Evolutionary conservation across 306 rosid genomes (phyloP), one percentile per base, ranked within the genome.

Genomic region (Cyclanthera cordifolia): DNA sequence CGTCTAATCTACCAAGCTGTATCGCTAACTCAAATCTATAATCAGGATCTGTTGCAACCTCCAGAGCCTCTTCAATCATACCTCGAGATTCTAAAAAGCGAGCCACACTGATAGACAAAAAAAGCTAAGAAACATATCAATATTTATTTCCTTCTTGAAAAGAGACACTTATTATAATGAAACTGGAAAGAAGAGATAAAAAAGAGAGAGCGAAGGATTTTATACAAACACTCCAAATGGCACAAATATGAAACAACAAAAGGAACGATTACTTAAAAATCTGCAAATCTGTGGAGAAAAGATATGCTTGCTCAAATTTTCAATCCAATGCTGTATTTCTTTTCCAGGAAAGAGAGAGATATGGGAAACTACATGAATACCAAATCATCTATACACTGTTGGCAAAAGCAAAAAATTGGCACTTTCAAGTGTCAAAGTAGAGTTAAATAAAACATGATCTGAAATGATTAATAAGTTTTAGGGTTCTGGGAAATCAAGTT

Each of bases 81-180:
- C 92, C 97, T 23, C 96, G 87, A 45, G 99, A 88, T 82, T 94
- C 99, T 83, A 94, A 77, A 86, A 94, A 94, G 48, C 75, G 97
- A 77, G 97, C 99, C 82, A 94, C 99, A 72, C 99, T 94, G 55
- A 63, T 54, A 75, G 49, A 32, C 39, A 67, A 27, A 72, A 54
- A 50, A 57, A 50, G 78, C 28, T 47, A 39, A 25, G 59, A 47
- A 53, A 45, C 9, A 39, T 41, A 30, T 61, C 48, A 70, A 55
- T 19, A 45, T 53, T 41, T n/a, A 20, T 69, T 21, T 19, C 32
- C 14, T 11, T 21, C 13, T 32, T 69, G 19, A 15, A 32, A 39
- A 37, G 21, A 6, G 39, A 11, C 53, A 65, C 17, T 20, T 43
- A 21, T 45, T 14, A 65, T 12, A 10, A 17, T 0, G 19, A 61